A percentile compares a stretch with the other conserved stretches of the same genome.
phyloP scores from a whole-genome alignment of 2,329 filamentous ascomycete species.

The Emmonsiellopsis sp. region DNA sequence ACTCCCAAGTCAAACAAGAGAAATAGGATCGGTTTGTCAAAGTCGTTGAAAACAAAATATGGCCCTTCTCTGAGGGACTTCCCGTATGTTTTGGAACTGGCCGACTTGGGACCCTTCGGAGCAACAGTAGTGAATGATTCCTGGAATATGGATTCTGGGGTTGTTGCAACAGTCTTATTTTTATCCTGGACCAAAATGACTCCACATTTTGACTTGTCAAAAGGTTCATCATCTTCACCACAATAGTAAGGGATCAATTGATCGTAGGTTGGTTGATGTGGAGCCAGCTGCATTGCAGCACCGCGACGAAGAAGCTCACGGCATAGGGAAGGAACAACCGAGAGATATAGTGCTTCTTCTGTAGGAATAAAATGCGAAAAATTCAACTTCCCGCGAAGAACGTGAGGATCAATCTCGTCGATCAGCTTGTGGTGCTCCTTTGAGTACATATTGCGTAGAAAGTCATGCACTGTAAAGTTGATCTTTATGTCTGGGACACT shows the following conservation, averaged over 20 bases:
- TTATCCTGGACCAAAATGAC: neutral
- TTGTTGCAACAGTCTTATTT: neutral
- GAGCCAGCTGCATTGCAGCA: neutral
- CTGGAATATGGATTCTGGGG: neutral
- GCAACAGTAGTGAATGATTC: neutral
- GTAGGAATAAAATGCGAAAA: neutral
- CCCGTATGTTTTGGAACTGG: neutral
- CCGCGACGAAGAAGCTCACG: neutral
- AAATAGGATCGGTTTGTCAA: neutral
- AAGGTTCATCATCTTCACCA: neutral
- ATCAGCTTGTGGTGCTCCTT: neutral
- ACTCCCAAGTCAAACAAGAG: neutral
- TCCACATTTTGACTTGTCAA: neutral
- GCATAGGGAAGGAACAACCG: neutral
- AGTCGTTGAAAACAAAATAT: neutral
- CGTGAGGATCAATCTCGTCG: neutral
- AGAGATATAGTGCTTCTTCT: neutral
- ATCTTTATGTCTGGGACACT: neutral
- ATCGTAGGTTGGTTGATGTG: neutral
- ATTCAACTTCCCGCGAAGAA: neutral
- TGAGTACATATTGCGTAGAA: neutral
- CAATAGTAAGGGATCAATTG: neutral
- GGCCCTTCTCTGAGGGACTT: neutral
- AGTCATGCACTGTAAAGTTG: neutral
- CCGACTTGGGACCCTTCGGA: neutral